Conservation (phyloP, 2,329 filamentous ascomycete genomes). For the Aspergillus novofumigatus region DNA sequence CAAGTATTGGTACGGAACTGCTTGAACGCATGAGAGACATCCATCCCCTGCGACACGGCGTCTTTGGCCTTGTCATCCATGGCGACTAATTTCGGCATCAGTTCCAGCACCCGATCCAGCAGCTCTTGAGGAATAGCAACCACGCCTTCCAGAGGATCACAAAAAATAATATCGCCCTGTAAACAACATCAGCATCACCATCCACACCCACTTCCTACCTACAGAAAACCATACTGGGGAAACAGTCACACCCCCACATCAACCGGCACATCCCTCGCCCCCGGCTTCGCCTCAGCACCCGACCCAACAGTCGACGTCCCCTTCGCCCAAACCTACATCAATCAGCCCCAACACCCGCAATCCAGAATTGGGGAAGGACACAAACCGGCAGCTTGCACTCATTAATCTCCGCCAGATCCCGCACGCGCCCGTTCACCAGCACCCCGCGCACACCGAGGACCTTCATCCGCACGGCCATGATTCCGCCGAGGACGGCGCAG, state of each 20-base stretch:
- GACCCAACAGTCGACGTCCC: conserved; percentile 44
- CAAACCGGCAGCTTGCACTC: conserved; percentile 52
- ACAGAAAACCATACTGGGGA: conserved; percentile 31
- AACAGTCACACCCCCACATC: conserved; percentile 39
- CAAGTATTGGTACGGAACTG: conserved; percentile 43
- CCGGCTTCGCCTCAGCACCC: conserved; percentile 42
- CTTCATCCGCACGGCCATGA: conserved; percentile 69
- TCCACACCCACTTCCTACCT: not conserved
- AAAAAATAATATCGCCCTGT: conserved; percentile 64
- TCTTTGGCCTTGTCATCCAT: conserved; percentile 61
- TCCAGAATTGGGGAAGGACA: not conserved
- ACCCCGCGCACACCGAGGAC: conserved; percentile 56
- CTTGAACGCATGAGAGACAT: conserved; percentile 64
- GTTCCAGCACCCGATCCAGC: conserved; percentile 56
- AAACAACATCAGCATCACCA: conserved; percentile 2
- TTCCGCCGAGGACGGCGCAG: conserved; percentile 71
- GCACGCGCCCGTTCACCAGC: conserved; percentile 64
- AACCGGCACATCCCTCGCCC: conserved; percentile 38
- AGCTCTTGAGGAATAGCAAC: conserved; percentile 63
- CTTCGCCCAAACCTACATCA: conserved; percentile 39
- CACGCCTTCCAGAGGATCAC: conserved; percentile 65
- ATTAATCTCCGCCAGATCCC: conserved; percentile 61
- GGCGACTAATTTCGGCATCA: conserved; percentile 51
- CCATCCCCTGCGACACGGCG: conserved; percentile 60
- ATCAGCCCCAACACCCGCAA: conserved; percentile 1